Percentiles rank a stretch among this genome's conserved stretches.
Conservation (phyloP, 1,139 yeast genomes). For the Wickerhamomyces sp. region DNA sequence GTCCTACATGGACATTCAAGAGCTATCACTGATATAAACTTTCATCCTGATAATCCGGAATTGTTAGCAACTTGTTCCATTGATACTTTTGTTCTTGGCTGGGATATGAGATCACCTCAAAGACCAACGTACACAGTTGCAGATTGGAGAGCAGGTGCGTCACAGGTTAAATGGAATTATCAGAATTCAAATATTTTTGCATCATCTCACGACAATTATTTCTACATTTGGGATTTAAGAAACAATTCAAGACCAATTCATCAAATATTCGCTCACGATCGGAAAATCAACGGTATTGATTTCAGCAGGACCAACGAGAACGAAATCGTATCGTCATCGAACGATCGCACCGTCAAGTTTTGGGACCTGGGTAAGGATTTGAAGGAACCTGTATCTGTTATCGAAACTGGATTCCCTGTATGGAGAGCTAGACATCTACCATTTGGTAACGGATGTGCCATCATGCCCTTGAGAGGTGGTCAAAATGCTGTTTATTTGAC, state of each 20-base stretch:
- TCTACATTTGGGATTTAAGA: slow-evolving; percentile 84
- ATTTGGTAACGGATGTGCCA: slow-evolving; percentile 85
- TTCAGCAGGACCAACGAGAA: slow-evolving; percentile 59
- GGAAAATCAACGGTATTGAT: slow-evolving; percentile 86
- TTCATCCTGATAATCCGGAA: slow-evolving; percentile 85
- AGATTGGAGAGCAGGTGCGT: slow-evolving; percentile 92
- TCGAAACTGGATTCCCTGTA: slow-evolving; percentile 76
- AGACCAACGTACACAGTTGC: slow-evolving; percentile 75
- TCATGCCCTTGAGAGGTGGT: slow-evolving; percentile 91
- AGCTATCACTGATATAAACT: slow-evolving; percentile 93
- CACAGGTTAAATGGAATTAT: slow-evolving; percentile 92
- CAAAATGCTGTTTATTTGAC: slow-evolving; percentile 66
- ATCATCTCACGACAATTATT: slow-evolving; percentile 75
- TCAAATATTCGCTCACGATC: slow-evolving; percentile 65
- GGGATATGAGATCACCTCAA: slow-evolving; percentile 85
- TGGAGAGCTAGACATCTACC: slow-evolving; percentile 87
- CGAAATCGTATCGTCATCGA: slow-evolving; percentile 73
- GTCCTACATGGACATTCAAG: slow-evolving; percentile 86
- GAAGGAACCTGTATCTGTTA: slow-evolving; percentile 48
- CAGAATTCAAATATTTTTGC: slow-evolving; percentile 73
- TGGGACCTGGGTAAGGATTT: slow-evolving; percentile 60
- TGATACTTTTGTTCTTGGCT: slow-evolving; percentile 78
- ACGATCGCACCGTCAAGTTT: slow-evolving; percentile 78
- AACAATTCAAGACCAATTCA: slow-evolving; percentile 74
- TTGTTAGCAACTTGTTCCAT: slow-evolving; percentile 90